phyloP scores from a whole-genome alignment of 2,329 filamentous ascomycete species.

The Pseudogymnoascus sp. region DNA sequence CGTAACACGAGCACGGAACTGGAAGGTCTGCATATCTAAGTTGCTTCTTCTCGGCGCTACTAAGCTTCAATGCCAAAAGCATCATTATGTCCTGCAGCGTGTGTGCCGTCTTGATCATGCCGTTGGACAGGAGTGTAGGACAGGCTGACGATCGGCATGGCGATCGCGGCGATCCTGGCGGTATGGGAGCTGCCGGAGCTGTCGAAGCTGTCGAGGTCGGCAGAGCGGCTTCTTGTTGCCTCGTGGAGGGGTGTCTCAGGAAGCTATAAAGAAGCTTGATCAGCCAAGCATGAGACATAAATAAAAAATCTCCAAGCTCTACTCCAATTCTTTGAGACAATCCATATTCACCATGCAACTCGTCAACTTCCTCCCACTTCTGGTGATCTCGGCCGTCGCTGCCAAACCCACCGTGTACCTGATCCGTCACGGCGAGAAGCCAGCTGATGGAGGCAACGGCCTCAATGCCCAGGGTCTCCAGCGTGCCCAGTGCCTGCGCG shows the following conservation, averaged over 20 bases:
- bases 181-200: background rate
- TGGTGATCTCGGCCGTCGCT: background rate
- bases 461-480: conserved; percentile 43
- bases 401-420: conserved; percentile 47
- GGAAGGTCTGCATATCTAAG: background rate
- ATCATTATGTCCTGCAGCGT: background rate
- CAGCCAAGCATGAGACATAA: background rate
- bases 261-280: conserved; percentile 5
- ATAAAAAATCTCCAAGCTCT: background rate
- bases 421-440: conserved; percentile 59
- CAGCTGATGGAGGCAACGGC: conserved; percentile 38
- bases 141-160: background rate
- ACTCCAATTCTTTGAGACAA: background rate
- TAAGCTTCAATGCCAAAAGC: background rate
- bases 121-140: background rate
- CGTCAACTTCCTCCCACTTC: background rate
- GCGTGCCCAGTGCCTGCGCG: conserved; percentile 51
- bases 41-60: background rate
- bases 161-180: background rate
- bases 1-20: background rate
- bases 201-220: background rate
- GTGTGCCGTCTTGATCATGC: background rate
- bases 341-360: conserved; percentile 7
- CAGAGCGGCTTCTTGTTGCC: background rate
- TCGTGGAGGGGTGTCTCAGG: background rate